phyloP scores from a whole-genome alignment of 2,329 filamentous ascomycete species.

The Diaporthe capsici region DNA sequence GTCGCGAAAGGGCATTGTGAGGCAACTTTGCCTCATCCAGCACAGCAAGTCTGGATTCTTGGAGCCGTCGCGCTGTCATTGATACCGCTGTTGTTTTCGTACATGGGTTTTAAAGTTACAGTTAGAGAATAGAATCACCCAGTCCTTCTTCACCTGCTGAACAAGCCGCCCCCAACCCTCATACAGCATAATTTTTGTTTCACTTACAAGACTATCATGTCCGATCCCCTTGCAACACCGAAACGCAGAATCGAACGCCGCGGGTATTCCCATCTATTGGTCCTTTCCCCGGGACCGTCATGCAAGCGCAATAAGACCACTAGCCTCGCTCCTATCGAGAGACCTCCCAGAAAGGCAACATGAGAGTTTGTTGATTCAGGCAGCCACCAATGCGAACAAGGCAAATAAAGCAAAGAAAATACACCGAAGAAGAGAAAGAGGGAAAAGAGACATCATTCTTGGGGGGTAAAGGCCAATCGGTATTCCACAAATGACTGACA shows the following conservation, averaged over 20 bases:
- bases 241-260: slow-evolving; percentile 22
- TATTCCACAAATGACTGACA: not conserved
- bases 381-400: slow-evolving; percentile 16
- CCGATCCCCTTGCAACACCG: not conserved
- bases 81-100: slow-evolving; percentile 17
- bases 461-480: not conserved
- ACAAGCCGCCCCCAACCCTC: not conserved
- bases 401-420: not conserved
- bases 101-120: slow-evolving; percentile 22
- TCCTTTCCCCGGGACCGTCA: slow-evolving; percentile 30
- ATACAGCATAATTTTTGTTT: not conserved
- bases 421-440: not conserved
- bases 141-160: not conserved
- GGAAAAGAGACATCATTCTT: not conserved
- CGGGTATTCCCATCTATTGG: slow-evolving; percentile 34
- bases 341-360: not conserved
- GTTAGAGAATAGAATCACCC: slow-evolving; percentile 15
- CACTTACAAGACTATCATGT: not conserved
- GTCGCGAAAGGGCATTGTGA: not conserved
- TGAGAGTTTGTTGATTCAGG: not conserved
- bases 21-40: not conserved
- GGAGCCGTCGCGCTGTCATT: slow-evolving; percentile 6
- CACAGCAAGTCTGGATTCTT: not conserved
- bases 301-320: slow-evolving; percentile 16
- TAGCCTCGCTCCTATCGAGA: not conserved